Percentiles rank a stretch among this genome's conserved stretches.
phyloP scores from a whole-genome alignment of 208 protist genomes.

The Acanthamoeba sp. region DNA sequence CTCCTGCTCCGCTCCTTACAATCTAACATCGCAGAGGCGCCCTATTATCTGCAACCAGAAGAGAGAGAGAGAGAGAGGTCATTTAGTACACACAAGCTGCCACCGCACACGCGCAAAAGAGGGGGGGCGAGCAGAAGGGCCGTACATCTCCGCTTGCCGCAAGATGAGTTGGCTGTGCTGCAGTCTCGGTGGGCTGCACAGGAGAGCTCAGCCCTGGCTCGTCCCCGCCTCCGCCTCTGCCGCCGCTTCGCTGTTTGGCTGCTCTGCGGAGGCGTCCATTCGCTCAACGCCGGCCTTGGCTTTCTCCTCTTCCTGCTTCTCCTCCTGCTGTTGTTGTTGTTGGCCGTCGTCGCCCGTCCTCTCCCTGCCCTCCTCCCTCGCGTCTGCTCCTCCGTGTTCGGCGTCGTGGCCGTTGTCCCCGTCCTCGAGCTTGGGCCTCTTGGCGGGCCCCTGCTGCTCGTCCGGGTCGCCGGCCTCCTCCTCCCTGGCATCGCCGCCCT shows the following conservation, averaged over 20 bases:
- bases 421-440: conserved; percentile 23
- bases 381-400: not conserved
- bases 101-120: too few species aligned
- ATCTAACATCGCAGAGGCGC: too few species aligned
- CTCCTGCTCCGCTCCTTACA: too few species aligned
- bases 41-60: too few species aligned
- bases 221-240: not conserved
- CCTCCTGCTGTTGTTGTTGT: not conserved
- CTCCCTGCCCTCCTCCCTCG: not conserved
- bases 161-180: too few species aligned
- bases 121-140: too few species aligned
- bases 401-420: not conserved
- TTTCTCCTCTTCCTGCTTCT: too few species aligned
- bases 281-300: too few species aligned
- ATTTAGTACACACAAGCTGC: too few species aligned
- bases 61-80: too few species aligned
- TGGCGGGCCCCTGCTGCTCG: not conserved
- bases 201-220: not conserved
- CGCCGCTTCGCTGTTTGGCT: not conserved
- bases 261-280: not conserved
- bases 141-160: too few species aligned
- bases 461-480: not conserved
- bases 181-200: too few species aligned
- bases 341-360: not conserved
- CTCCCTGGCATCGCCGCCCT: not conserved